These are phyloP conservation scores for Bullera alba DNA, from an alignment of 768 basidiomycete genomes.

Conservation along the genomic window DNA sequence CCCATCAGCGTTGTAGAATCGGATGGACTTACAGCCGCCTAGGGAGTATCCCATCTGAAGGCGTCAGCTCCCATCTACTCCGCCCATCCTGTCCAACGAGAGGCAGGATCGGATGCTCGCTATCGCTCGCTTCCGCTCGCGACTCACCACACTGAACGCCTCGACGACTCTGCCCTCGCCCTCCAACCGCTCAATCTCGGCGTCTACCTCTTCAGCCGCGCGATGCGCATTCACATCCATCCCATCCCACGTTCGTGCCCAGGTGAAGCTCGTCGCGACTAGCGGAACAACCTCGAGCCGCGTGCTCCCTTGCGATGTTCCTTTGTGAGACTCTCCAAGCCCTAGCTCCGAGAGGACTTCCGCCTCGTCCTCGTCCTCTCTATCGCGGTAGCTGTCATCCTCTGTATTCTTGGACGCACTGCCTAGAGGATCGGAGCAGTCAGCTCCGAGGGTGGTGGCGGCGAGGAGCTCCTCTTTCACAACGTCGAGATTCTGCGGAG, in stretches of 20 bases:
- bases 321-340: background rate
- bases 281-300: slow-evolving; percentile 17
- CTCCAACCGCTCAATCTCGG: slow-evolving; percentile 29
- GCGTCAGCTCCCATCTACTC: too few relatives aligned
- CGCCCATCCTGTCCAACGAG: slow-evolving; percentile 5
- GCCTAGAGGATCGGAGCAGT: background rate
- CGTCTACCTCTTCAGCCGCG: slow-evolving; percentile 29
- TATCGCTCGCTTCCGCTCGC: background rate
- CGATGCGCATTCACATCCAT: slow-evolving; percentile 40
- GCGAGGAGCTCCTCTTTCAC: slow-evolving; percentile 22
- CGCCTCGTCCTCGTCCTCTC: too few relatives aligned
- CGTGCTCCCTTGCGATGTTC: background rate
- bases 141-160: slow-evolving; percentile 19
- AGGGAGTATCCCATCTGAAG: slow-evolving; percentile 44
- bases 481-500: slow-evolving; percentile 18
- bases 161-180: slow-evolving; percentile 18
- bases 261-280: slow-evolving; percentile 13
- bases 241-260: slow-evolving; percentile 40
- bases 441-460: background rate
- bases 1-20: background rate
- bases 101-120: background rate
- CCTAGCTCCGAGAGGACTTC: background rate
- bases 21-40: slow-evolving; percentile 34
- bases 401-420: background rate
- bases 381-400: too few relatives aligned